Evolutionary conservation across 441 rosid genomes (phyloP), one percentile per base, ranked within the genome.

Genomic region (Adansonia rubrostipa): DNA sequence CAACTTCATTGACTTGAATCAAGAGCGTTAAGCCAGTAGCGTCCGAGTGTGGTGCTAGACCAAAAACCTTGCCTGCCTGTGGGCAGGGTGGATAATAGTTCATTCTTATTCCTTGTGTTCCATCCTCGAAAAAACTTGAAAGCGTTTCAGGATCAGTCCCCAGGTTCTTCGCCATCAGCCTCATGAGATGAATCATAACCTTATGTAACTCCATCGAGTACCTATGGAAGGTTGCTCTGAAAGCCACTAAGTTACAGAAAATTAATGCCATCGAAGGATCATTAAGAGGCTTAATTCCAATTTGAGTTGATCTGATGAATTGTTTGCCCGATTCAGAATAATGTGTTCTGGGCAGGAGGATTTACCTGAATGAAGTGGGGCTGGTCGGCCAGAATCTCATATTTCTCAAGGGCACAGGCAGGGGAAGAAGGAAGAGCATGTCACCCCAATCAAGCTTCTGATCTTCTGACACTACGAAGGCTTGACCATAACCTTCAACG

Each of bases 381-480:
- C 2, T 28, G 6, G 45, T 71, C 1, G 88, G 88, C 87, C 88
- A 85, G 71, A 79, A 68, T 73, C 70, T 66, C 48, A 73, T 3
- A 40, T 76, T 80, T 80, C 87, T 83, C 5, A 15, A 50, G 0
- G 70, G 48, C 9, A 40, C 15, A 7, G 90, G 87, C 47, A 22
- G 80, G 5, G 84, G 9, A 56, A 79, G 17, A 45, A 85, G 85
- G 70, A 85, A 82, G 50, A 87, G 81, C 90, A 85, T 80, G 80
- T 87, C 89, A 2, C 75, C 82, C 88, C 88, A 88, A 42, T 88
- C 89, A 40, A 86, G 89, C 80, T 87, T 90, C 63, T 86, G 88
- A 0, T 88, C 82, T 19, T 83, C 79, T 0, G 88, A 84, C 6
- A 80, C 56, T 10, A 87, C 87, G 42, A 87, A 86, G 8, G 87